Base-by-base conservation (phyloP, 192 early-diverging fungal species). In the Umbelopsis sp. region DNA sequence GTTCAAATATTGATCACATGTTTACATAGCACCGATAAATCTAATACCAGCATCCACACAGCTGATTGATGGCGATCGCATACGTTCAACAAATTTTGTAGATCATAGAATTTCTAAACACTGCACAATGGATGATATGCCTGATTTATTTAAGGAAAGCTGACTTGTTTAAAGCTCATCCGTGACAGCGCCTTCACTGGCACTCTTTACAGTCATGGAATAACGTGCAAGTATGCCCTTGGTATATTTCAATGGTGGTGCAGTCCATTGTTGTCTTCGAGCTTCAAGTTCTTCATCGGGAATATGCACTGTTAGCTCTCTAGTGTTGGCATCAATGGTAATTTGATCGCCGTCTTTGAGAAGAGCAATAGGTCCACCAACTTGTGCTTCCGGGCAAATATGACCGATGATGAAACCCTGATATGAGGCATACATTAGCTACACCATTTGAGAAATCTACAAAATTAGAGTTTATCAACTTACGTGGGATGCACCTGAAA, bases 321-420 rank as follows among this genome's bases (percentile, higher is more conserved):
- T 90, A 4, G 81, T 85, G 46, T 84, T 83, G 0, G 98, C 94
- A 80, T 99, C 95, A 74, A 99, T 96, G 3, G 83, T 79, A 55
- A 99, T 86, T n/a, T 81, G 76, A 83, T 99, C 98, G 22, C 94
- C 96, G 78, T 99, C 85, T 25, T 86, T 74, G 67, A 99, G 83
- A 58, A 97, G 85, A 8, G 91, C 98, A 66, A 99, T 93, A 15
- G 98, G 98, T 3, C 98, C 98, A 49, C 98, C 98, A 12, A 85
- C 91, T 80, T 97, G 96, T 5, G 98, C 98, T 78, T 99, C 98
- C 1, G 98, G 98, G 5, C 94, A 91, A 74, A 99, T 94, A 79
- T 99, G 98, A 22, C 98, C 98, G 75, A 99, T 97, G 71, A 99
- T 97, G 71, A 98, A 99, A 27, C 96, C 94, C 84, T 88, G 72